These are phyloP conservation scores for Torrubiellomyces zombiae DNA, from an alignment of 2,329 filamentous ascomycete genomes.

Conservation along the genomic window DNA sequence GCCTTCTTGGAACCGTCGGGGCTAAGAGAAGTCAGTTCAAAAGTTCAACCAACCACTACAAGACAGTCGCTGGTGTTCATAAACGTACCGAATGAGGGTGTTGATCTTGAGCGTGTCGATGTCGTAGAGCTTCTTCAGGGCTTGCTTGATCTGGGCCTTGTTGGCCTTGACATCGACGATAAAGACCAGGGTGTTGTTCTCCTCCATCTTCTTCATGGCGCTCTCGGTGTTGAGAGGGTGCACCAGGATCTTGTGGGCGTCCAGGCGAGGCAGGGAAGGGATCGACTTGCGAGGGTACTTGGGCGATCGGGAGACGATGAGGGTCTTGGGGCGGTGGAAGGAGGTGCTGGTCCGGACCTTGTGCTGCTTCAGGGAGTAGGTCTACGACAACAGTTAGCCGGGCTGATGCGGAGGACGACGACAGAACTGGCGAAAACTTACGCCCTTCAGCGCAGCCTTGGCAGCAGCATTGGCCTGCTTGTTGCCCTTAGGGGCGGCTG, in stretches of 20 bases:
- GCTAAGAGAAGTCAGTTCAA: slow-evolving; percentile 19
- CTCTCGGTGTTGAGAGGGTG: slow-evolving; percentile 99
- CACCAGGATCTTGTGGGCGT: slow-evolving; percentile 94
- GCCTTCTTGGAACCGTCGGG: slow-evolving; percentile 98
- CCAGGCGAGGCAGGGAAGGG: slow-evolving; percentile 74
- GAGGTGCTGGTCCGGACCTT: slow-evolving; percentile 86
- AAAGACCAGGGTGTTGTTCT: slow-evolving; percentile 99
- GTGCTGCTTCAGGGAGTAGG: slow-evolving; percentile 61
- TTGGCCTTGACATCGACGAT: slow-evolving; percentile 95
- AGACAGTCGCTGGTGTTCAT: no score
- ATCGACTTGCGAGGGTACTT: slow-evolving; percentile 97
- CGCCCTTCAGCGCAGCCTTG: slow-evolving; percentile 90
- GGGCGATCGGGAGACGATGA: slow-evolving; percentile 73
- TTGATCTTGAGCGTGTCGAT: slow-evolving; percentile 98
- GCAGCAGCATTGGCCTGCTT: slow-evolving; percentile 90
- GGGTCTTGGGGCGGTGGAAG: slow-evolving; percentile 97
- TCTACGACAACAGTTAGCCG: slow-evolving; percentile 15
- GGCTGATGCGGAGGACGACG: neutral
- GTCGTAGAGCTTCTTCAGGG: slow-evolving; percentile 98
- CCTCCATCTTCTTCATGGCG: slow-evolving; percentile 99
- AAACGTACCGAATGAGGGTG: slow-evolving; percentile 79
- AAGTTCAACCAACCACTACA: no score
- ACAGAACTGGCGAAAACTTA: slow-evolving; percentile 36
- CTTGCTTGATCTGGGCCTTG: slow-evolving; percentile 98
- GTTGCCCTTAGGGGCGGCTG: slow-evolving; percentile 44